These are phyloP conservation scores for Curvularia hawaiiensis DNA, from an alignment of 2,329 filamentous ascomycete genomes.

Conservation along the genomic window DNA sequence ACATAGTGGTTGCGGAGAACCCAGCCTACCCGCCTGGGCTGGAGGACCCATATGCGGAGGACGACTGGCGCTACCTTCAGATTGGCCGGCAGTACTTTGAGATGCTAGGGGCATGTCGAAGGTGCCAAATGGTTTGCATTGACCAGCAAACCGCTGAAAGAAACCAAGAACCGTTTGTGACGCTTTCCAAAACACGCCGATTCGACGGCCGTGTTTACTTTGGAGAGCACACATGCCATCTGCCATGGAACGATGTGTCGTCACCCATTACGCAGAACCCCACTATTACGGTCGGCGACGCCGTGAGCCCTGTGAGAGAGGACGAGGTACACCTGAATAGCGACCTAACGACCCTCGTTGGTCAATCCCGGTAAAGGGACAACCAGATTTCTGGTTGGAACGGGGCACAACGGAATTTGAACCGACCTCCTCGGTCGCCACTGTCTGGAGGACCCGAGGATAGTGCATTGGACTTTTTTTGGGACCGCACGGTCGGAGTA, in stretches of 20 bases:
- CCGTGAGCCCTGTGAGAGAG: slow-evolving; percentile 38
- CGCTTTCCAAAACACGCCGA: slow-evolving; percentile 83
- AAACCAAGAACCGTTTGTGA: slow-evolving; percentile 85
- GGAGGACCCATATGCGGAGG: slow-evolving; percentile 75
- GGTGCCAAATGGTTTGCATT: slow-evolving; percentile 96
- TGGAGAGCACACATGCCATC: slow-evolving; percentile 71
- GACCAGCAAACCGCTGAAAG: slow-evolving; percentile 81
- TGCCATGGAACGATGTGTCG: slow-evolving; percentile 32
- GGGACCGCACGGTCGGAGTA: slow-evolving; percentile 23
- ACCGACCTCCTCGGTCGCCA: slow-evolving; percentile 3
- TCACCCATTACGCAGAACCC: slow-evolving; percentile 40
- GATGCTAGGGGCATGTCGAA: slow-evolving; percentile 80
- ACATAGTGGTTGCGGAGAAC: slow-evolving; percentile 72
- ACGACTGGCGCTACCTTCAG: slow-evolving; percentile 71
- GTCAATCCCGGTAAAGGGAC: slow-evolving; percentile 23
- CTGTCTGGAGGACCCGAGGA: slow-evolving; percentile 6
- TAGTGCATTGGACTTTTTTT: slow-evolving; percentile 22
- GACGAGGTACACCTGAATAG: slow-evolving; percentile 35
- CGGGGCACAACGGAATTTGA: slow-evolving; percentile 27
- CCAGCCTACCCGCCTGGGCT: slow-evolving; percentile 49
- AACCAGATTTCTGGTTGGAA: slow-evolving; percentile 9
- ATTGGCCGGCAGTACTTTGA: slow-evolving; percentile 71
- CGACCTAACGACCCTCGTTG: slow-evolving; percentile 32
- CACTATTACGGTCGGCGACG: slow-evolving; percentile 48
- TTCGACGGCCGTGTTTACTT: slow-evolving; percentile 87